Evolutionary conservation across 768 basidiomycete species (phyloP).

Genomic region (Trametes meyenii): DNA sequence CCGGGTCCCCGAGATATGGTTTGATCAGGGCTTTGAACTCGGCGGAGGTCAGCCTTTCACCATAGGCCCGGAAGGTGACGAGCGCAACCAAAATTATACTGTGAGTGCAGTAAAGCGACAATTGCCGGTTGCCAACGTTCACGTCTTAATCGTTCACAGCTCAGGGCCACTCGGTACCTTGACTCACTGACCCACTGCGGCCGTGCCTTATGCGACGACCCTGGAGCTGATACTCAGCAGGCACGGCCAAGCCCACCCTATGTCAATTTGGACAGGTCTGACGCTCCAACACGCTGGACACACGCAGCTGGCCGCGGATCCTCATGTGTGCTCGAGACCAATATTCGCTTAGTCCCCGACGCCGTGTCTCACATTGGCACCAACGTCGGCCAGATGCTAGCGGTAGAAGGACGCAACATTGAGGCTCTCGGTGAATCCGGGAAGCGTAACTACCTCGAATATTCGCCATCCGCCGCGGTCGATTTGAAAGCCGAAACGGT

Average conservation of each 20-base stretch:
- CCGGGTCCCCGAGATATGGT: conserved; percentile 59
- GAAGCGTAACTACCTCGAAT: conserved; percentile 42
- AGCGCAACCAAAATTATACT: conserved; percentile 60
- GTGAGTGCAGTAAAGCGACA: conserved; percentile 40
- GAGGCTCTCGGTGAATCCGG: conserved; percentile 38
- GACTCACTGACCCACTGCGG: conserved; percentile 26
- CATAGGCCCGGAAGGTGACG: conserved; percentile 56
- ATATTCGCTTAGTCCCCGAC: conserved; percentile 48
- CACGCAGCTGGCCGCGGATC: conserved; percentile 28
- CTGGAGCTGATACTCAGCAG: conserved; percentile 9
- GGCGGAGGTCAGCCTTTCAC: conserved; percentile 66
- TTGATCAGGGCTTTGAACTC: conserved; percentile 63
- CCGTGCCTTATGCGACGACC: conserved; percentile 20
- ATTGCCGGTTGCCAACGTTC: background rate
- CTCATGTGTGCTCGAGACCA: conserved; percentile 56
- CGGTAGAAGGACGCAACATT: conserved; percentile 42
- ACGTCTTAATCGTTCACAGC: conserved; percentile 34
- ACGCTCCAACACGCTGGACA: conserved; percentile 6
- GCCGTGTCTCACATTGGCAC: conserved; percentile 26
- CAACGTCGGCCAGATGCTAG: conserved; percentile 44
- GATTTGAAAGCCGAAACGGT: conserved; percentile 52
- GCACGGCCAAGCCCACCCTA: conserved; percentile 22
- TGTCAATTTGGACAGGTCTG: conserved; percentile 11
- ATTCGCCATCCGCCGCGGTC: conserved; percentile 57
- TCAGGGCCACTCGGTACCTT: conserved; percentile 45